phyloP scores from a whole-genome alignment of 2,329 filamentous ascomycete species.

The Xylaria sp. region DNA sequence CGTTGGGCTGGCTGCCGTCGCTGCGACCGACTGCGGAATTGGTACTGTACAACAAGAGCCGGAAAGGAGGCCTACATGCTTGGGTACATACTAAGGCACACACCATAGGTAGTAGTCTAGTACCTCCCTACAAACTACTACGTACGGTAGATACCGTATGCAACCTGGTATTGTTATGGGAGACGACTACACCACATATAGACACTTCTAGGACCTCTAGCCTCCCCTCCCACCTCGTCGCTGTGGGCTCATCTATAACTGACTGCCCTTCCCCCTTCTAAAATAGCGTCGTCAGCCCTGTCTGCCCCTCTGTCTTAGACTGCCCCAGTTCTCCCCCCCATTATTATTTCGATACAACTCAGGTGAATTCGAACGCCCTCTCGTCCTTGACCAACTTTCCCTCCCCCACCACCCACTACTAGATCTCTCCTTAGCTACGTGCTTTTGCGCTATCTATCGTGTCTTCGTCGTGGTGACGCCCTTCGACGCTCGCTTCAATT shows the following conservation, averaged over 20 bases:
- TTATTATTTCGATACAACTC: slow-evolving; percentile 30
- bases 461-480: slow-evolving; percentile 13
- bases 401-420: slow-evolving; percentile 26
- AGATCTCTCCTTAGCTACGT: slow-evolving; percentile 21
- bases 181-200: too few relatives aligned
- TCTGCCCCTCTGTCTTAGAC: slow-evolving; percentile 8
- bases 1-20: neutral
- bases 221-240: neutral
- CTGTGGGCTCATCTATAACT: slow-evolving; percentile 12
- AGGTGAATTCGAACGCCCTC: slow-evolving; percentile 27
- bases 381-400: slow-evolving; percentile 22
- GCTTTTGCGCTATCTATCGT: slow-evolving; percentile 11
- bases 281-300: slow-evolving; percentile 37
- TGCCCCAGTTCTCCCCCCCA: slow-evolving; percentile 7
- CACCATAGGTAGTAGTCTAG: too few relatives aligned
- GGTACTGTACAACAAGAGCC: neutral
- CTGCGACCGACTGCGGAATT: too few relatives aligned
- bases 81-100: too few relatives aligned
- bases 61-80: slow-evolving; percentile 13
- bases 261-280: slow-evolving; percentile 20
- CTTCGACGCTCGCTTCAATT: slow-evolving; percentile 26
- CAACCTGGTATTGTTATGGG: too few relatives aligned
- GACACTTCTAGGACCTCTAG: neutral
- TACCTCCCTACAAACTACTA: too few relatives aligned
- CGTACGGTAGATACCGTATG: too few relatives aligned